Percentiles rank a stretch among this genome's conserved stretches.
Conservation (phyloP, 306 rosid genomes). For the Cercis canadensis region DNA sequence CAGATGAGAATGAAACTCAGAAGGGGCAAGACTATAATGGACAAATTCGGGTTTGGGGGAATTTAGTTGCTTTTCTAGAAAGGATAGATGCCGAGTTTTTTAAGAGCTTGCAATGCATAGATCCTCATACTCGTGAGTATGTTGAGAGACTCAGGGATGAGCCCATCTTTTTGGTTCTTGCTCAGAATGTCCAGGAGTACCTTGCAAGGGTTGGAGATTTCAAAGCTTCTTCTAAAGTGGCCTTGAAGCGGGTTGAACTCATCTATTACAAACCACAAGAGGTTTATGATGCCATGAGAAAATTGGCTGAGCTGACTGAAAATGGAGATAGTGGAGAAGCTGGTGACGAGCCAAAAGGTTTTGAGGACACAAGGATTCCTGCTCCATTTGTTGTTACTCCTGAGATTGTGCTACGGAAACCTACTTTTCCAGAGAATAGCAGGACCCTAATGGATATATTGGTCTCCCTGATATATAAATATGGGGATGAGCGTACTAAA, state of each 20-base stretch:
- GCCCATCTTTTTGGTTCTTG: constrained; percentile 82
- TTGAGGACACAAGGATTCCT: constrained; percentile 74
- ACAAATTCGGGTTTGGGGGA: constrained; percentile 87
- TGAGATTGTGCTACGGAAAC: constrained; percentile 81
- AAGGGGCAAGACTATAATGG: constrained; percentile 81
- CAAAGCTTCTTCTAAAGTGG: constrained; percentile 84
- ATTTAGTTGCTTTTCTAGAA: constrained; percentile 87
- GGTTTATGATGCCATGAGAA: constrained; percentile 95
- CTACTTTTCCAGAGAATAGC: constrained; percentile 83
- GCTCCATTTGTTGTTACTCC: constrained; percentile 80
- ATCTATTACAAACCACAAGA: constrained; percentile 93
- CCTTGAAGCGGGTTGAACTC: constrained; percentile 82
- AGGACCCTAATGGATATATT: constrained; percentile 80
- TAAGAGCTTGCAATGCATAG: constrained; percentile 96
- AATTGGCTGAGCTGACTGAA: constrained; percentile 74
- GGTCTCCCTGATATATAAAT: constrained; percentile 80
- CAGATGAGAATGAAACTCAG: constrained; percentile 90
- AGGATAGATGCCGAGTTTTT: constrained; percentile 83
- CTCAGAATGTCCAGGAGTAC: constrained; percentile 94
- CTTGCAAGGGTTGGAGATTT: constrained; percentile 66
- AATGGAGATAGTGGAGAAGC: constrained; percentile 54
- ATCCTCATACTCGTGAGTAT: constrained; percentile 97
- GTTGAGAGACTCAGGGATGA: constrained; percentile 95
- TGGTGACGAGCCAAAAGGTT: constrained; percentile 56
- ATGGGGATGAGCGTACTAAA: constrained; percentile 92